Evolutionary conservation across 2,329 filamentous ascomycete genomes (phyloP).

Genomic region (Pseudogymnoascus sp.): DNA sequence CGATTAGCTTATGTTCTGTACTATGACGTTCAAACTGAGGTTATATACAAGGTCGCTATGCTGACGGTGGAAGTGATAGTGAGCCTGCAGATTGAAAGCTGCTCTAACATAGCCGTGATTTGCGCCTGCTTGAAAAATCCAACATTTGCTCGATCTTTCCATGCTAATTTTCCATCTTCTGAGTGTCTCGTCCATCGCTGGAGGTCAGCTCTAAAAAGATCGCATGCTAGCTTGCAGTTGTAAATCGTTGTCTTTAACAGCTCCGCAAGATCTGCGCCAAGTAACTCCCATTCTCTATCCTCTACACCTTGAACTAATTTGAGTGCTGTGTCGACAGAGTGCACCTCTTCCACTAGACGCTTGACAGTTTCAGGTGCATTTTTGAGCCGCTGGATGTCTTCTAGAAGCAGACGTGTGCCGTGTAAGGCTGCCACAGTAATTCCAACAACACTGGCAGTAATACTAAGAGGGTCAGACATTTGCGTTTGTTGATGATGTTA

Average conservation of each 20-base stretch:
- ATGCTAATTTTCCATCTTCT: slow-evolving; percentile 25
- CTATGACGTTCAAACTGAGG: slow-evolving; percentile 14
- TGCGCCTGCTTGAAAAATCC: slow-evolving; percentile 29
- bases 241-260: slow-evolving; percentile 25
- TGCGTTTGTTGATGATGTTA: slow-evolving; percentile 13
- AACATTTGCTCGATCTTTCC: slow-evolving; percentile 27
- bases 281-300: slow-evolving; percentile 26
- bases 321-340: slow-evolving; percentile 24
- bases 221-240: slow-evolving; percentile 25
- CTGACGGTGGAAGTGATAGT: slow-evolving; percentile 25
- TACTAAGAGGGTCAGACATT: slow-evolving; percentile 25
- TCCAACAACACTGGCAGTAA: slow-evolving; percentile 26
- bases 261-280: slow-evolving; percentile 23
- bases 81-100: slow-evolving; percentile 28
- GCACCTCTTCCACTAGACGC: slow-evolving; percentile 25
- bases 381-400: slow-evolving; percentile 27
- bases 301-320: slow-evolving; percentile 24
- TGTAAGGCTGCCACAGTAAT: slow-evolving; percentile 27
- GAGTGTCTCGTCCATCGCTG: slow-evolving; percentile 28
- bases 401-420: slow-evolving; percentile 24
- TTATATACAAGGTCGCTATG: slow-evolving; percentile 27
- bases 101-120: slow-evolving; percentile 28
- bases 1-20: slow-evolving; percentile 16
- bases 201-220: slow-evolving; percentile 25
- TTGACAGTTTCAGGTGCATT: slow-evolving; percentile 28